phyloP scores from a whole-genome alignment of 2,329 filamentous ascomycete genomes.

The Acarospora socialis region DNA sequence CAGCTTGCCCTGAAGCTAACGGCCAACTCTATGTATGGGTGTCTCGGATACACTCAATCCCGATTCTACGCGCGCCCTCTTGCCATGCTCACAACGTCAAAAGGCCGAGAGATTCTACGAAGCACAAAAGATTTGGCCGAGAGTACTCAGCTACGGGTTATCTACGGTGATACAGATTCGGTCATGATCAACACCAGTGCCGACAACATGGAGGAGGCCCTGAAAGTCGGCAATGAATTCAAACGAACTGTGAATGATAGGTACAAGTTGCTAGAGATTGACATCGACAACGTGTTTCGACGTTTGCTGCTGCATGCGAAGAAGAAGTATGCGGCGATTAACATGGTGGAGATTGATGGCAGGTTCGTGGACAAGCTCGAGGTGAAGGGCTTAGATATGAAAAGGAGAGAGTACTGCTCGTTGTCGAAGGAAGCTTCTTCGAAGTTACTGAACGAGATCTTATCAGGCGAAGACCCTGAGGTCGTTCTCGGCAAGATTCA shows the following conservation, averaged over 20 bases:
- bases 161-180: conserved; percentile 97
- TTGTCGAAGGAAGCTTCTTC: conserved; percentile 90
- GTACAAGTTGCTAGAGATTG: conserved; percentile 86
- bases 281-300: conserved; percentile 95
- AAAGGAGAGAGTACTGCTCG: conserved; percentile 87
- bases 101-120: conserved; percentile 90
- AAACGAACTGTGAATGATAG: conserved; percentile 88
- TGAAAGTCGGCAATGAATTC: conserved; percentile 88
- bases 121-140: conserved; percentile 95
- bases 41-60: conserved; percentile 90
- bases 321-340: conserved; percentile 98
- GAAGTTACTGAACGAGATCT: conserved; percentile 79
- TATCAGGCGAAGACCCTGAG: conserved; percentile 87
- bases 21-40: conserved; percentile 99
- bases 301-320: conserved; percentile 89
- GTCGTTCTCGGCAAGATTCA: conserved; percentile 79
- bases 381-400: conserved; percentile 97
- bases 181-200: conserved; percentile 99
- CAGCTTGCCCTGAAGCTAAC: conserved; percentile 93
- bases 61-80: conserved; percentile 93
- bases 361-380: conserved; percentile 91
- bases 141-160: conserved; percentile 78
- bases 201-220: conserved; percentile 76
- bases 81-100: conserved; percentile 90
- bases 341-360: conserved; percentile 75